Conservation (phyloP, 352 stramenopile genomes). For the Pseudoperonospora humuli region DNA sequence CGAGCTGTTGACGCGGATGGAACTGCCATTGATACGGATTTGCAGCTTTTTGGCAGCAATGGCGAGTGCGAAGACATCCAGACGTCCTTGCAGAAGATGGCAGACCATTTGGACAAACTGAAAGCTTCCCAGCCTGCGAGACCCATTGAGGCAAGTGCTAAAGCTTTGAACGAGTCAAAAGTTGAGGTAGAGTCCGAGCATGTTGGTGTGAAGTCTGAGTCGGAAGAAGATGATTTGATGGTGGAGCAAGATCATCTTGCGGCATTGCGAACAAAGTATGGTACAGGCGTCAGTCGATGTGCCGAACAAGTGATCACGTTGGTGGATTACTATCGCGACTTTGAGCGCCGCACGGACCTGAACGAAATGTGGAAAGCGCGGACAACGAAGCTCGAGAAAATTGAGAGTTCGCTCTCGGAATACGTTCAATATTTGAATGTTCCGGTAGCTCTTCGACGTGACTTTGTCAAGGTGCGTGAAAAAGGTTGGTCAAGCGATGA, state of each 20-base stretch:
- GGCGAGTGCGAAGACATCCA: constrained; percentile 39
- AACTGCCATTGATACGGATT: neutral
- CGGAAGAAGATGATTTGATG: neutral
- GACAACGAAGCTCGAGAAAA: constrained; percentile 66
- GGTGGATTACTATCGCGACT: constrained; percentile 78
- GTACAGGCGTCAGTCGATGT: constrained; percentile 42
- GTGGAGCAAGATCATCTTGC: constrained; percentile 11
- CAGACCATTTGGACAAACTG: constrained; percentile 12
- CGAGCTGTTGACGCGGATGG: neutral
- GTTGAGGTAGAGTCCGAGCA: constrained; percentile 2
- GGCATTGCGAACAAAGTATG: constrained; percentile 59
- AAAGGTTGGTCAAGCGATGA: neutral
- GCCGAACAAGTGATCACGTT: constrained; percentile 72
- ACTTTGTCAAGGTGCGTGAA: constrained; percentile 46
- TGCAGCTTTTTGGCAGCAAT: constrained; percentile 35
- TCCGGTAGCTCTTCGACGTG: constrained; percentile 31
- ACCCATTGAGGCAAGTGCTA: neutral
- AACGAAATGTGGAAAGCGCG: constrained; percentile 62
- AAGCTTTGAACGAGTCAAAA: neutral
- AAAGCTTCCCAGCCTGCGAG: constrained; percentile 4
- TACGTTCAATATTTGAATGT: constrained; percentile 68
- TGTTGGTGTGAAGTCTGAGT: neutral
- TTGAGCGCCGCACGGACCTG: constrained; percentile 62
- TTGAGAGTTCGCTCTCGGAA: constrained; percentile 56
- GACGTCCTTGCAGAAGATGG: constrained; percentile 37